phyloP scores from a whole-genome alignment of 2,329 filamentous ascomycete species.

The Verticillium nubilum region DNA sequence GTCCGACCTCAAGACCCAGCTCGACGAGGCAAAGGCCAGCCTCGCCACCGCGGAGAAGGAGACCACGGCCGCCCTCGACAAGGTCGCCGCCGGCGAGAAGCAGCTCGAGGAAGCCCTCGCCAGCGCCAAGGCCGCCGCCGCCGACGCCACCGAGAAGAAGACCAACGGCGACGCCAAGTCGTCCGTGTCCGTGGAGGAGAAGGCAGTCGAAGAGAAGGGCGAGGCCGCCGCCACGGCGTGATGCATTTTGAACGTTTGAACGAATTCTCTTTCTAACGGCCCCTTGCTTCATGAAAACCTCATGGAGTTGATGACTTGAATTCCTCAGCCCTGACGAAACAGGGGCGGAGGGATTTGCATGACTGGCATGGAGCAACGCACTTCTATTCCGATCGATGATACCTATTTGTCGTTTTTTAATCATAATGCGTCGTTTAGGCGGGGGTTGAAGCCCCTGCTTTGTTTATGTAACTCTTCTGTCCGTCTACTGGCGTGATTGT shows the following conservation, averaged over 20 bases:
- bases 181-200: neutral
- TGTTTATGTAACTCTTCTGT: neutral
- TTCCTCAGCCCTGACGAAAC: neutral
- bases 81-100: conserved; percentile 6
- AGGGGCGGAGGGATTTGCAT: neutral
- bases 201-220: neutral
- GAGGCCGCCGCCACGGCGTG: neutral
- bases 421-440: neutral
- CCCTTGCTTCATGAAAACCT: neutral
- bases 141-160: conserved; percentile 8
- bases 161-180: neutral
- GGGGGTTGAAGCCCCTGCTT: neutral
- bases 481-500: too few relatives aligned
- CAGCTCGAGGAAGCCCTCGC: conserved; percentile 6
- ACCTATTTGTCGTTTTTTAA: neutral
- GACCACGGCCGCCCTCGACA: conserved; percentile 7
- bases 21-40: conserved; percentile 4
- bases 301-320: neutral
- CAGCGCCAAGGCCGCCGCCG: conserved; percentile 13
- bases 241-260: neutral
- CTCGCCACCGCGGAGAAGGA: conserved; percentile 5
- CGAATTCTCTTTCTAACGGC: neutral
- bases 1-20: conserved; percentile 2
- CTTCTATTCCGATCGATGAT: neutral
- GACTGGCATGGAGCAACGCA: conserved; percentile 1